Conservation (phyloP, 1,284 basidiomycete species). For the Papiliotrema laurentii region DNA sequence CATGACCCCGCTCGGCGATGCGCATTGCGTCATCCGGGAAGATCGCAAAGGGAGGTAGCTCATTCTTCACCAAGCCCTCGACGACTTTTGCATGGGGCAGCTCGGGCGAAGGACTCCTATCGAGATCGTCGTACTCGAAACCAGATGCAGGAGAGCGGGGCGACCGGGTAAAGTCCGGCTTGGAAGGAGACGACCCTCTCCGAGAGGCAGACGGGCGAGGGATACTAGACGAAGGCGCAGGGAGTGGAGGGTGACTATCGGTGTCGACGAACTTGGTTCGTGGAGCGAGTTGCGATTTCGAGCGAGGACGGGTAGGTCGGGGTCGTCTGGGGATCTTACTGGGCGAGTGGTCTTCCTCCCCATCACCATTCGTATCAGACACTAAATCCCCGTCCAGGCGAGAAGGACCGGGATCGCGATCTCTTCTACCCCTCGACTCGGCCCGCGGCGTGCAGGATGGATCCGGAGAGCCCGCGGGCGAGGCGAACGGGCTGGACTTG, state of each 20-base stretch:
- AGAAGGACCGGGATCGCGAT: too few species aligned
- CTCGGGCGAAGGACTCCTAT: background rate
- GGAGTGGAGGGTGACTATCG: background rate
- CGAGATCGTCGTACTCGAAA: background rate
- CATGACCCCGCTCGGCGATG: conserved; percentile 26
- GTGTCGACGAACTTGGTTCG: conserved; percentile 2
- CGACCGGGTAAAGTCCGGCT: too few species aligned
- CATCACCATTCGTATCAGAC: too few species aligned
- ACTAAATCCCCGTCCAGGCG: too few species aligned
- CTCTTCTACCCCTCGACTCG: too few species aligned
- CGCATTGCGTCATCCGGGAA: conserved; percentile 23
- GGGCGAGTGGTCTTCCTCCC: background rate
- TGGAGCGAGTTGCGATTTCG: conserved; percentile 8
- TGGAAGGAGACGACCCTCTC: background rate
- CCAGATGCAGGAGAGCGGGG: too few species aligned
- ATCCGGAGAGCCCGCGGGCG: too few species aligned
- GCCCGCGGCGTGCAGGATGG: too few species aligned
- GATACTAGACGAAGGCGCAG: background rate
- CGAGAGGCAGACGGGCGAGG: background rate
- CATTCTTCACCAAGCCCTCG: conserved; percentile 32
- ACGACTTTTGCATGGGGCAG: background rate
- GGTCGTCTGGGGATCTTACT: too few species aligned
- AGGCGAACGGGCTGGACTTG: too few species aligned
- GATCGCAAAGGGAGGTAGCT: conserved; percentile 31
- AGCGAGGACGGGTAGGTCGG: conserved; percentile 7